Conservation (phyloP, 192 early-diverging fungal genomes). For the Gonapodya prolifera region DNA sequence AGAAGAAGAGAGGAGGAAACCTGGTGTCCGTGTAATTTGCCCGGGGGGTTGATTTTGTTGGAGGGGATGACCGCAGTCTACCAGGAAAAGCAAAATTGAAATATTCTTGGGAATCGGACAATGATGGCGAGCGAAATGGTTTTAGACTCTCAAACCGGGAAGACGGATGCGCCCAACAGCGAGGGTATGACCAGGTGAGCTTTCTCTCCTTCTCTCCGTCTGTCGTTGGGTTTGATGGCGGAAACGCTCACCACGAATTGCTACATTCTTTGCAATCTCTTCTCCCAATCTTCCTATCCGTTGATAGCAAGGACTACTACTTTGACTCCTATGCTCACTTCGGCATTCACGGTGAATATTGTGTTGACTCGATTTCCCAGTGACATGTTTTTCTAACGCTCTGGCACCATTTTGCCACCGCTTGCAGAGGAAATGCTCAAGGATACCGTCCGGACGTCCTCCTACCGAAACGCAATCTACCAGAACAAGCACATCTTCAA, state of each 20-base stretch:
- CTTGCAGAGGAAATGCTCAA: constrained; percentile 97
- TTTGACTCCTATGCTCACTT: constrained; percentile 99
- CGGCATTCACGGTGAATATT: constrained; percentile 35
- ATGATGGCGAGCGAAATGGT: neutral
- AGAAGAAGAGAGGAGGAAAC: too few relatives aligned
- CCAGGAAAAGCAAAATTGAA: neutral
- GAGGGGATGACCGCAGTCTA: too few relatives aligned
- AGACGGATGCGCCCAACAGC: neutral
- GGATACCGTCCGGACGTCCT: constrained; percentile 88
- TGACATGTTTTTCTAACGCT: constrained; percentile 11
- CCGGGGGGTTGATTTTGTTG: too few relatives aligned
- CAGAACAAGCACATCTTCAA: constrained; percentile 94
- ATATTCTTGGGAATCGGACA: neutral
- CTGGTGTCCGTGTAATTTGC: too few relatives aligned
- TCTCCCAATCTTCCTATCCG: neutral
- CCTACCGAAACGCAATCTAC: constrained; percentile 87
- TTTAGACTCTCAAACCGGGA: neutral
- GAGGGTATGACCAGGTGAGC: neutral
- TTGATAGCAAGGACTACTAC: constrained; percentile 62
- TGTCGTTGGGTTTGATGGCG: too few relatives aligned
- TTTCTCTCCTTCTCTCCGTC: neutral
- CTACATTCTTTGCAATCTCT: neutral
- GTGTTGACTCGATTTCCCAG: constrained; percentile 13
- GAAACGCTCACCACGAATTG: neutral
- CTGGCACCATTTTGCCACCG: constrained; percentile 15